Conservation (phyloP, 2,329 filamentous ascomycete genomes). For the Camillea tinctor region DNA sequence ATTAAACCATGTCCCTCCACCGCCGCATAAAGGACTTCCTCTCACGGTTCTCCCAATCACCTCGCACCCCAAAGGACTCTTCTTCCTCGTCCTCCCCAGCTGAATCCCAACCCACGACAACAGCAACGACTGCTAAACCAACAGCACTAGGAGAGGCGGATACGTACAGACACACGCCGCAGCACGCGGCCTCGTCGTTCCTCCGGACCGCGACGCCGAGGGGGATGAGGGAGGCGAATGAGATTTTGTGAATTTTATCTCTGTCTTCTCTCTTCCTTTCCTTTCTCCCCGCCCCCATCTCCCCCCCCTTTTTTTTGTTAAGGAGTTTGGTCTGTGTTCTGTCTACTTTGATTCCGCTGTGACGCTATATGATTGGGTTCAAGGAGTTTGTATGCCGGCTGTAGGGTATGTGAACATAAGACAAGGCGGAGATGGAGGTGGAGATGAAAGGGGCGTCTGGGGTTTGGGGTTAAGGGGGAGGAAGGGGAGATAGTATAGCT, state of each 20-base stretch:
- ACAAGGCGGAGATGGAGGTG: no score
- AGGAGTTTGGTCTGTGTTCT: no score
- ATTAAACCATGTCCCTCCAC: not conserved
- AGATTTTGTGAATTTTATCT: constrained; percentile 22
- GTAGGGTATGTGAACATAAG: no score
- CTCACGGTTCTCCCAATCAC: not conserved
- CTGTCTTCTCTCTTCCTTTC: not conserved
- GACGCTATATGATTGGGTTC: no score
- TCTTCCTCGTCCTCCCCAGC: no score
- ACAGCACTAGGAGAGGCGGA: not conserved
- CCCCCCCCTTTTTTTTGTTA: no score
- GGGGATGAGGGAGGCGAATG: constrained; percentile 38
- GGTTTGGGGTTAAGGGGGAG: not conserved
- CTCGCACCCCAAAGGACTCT: no score
- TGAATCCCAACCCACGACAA: not conserved
- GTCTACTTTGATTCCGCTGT: no score
- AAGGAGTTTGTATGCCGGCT: no score
- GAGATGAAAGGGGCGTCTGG: no score
- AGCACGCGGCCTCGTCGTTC: constrained; percentile 42
- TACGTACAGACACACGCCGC: constrained; percentile 39
- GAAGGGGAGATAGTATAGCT: not conserved
- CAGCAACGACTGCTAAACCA: not conserved
- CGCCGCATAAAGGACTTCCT: not conserved
- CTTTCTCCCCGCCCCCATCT: no score
- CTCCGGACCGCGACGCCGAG: constrained; percentile 42